These are phyloP conservation scores for Fonsecaea nubica DNA, from an alignment of 2,329 filamentous ascomycete species.

Conservation along the genomic window DNA sequence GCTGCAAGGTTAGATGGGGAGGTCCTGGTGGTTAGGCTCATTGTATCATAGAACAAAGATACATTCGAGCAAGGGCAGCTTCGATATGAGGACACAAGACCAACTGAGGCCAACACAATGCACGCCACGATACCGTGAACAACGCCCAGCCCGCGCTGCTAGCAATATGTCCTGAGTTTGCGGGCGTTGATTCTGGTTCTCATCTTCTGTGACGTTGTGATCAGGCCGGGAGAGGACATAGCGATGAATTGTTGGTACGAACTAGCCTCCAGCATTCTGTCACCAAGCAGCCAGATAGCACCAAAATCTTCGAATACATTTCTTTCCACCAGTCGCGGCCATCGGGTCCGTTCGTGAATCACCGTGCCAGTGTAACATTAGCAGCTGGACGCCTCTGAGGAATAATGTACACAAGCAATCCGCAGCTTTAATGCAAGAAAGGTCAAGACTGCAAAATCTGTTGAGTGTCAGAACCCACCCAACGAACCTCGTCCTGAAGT, in stretches of 20 bases:
- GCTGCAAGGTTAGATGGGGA: too few relatives aligned
- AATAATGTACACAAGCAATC: not conserved
- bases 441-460: not conserved
- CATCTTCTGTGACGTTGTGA: not conserved
- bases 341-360: not conserved
- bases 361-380: not conserved
- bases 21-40: not conserved
- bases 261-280: not conserved
- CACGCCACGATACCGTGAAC: too few relatives aligned
- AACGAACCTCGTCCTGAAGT: not conserved
- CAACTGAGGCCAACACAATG: too few relatives aligned
- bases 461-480: not conserved
- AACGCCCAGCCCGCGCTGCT: too few relatives aligned
- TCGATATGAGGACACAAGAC: not conserved
- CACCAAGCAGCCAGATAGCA: not conserved
- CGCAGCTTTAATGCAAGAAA: not conserved
- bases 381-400: not conserved
- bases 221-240: not conserved
- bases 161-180: not conserved
- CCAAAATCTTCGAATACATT: not conserved
- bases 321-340: not conserved
- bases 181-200: not conserved
- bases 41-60: not conserved
- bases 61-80: not conserved
- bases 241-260: not conserved